Conservation (phyloP, 352 stramenopile genomes). For the Globisporangium rhizosaccharum region DNA sequence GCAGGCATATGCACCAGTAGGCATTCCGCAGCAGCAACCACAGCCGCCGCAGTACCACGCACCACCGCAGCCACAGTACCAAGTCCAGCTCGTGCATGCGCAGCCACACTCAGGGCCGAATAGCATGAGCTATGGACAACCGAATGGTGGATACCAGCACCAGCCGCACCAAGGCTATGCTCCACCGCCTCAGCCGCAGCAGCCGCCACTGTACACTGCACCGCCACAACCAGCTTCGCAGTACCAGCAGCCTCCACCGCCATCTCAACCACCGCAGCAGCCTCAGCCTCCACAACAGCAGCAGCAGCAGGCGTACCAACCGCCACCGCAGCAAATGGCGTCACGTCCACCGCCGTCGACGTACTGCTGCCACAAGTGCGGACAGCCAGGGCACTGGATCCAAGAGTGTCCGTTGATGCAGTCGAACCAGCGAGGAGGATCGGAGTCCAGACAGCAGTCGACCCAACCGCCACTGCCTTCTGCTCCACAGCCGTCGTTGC, state of each 20-base stretch:
- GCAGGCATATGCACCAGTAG: slow-evolving; percentile 31
- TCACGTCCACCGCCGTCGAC: slow-evolving; percentile 36
- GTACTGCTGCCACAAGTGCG: slow-evolving; percentile 79
- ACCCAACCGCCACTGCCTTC: slow-evolving; percentile 1
- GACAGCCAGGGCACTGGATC: slow-evolving; percentile 74
- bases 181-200: slow-evolving; percentile 6
- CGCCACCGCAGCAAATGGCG: slow-evolving; percentile 16
- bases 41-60: slow-evolving; percentile 7
- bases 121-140: neutral
- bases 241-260: neutral
- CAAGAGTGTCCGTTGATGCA: slow-evolving; percentile 51
- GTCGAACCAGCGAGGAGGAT: slow-evolving; percentile 9
- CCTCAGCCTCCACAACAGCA: slow-evolving; percentile 14
- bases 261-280: slow-evolving; percentile 5
- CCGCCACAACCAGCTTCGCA: slow-evolving; percentile 5
- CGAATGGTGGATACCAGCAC: slow-evolving; percentile 11
- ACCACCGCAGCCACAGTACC: slow-evolving; percentile 11
- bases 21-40: neutral
- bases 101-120: neutral
- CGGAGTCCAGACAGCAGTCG: slow-evolving; percentile 9
- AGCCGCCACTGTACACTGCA: neutral
- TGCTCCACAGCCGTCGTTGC: neutral
- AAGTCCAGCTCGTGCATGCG: slow-evolving; percentile 1
- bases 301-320: slow-evolving; percentile 8
- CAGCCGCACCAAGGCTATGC: slow-evolving; percentile 4